Evolutionary conservation across 768 basidiomycete genomes (phyloP), one percentile per base, ranked within the genome.

Genomic region (Mycena sanguinolenta): DNA sequence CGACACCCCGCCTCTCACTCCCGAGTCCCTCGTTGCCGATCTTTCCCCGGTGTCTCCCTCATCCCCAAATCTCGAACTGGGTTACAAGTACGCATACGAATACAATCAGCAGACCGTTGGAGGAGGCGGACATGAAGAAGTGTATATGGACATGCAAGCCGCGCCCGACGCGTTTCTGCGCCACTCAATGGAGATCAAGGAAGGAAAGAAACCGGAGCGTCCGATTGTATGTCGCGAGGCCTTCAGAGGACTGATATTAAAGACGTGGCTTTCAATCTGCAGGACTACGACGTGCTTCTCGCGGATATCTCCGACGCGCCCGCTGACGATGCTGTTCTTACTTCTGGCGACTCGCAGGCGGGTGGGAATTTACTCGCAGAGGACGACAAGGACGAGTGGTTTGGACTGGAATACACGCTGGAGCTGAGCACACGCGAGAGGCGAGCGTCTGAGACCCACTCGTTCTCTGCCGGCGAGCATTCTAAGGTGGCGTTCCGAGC

Each of bases 361-460:
- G 57, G n/a, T 21, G 42, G 2, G 16, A 30, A 25, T 34, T 19
- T 36, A 4, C 44, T 36, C 1, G 44, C 55, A 16, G 72, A 73
- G 34, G 74, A 74, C 19, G 79, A 81, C 65, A 69, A 69, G 25
- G 80, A 81, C 7, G 84, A 83, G 71, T 85, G 85, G 85, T 81
- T 79, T 46, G 84, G 84, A 13, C 74, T 85, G 34, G 83, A 85
- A 58, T 84, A 86, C 70, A 82, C 82, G 5, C 76, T 86, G 12
- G 82, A 84, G 74, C 67, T 86, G 36, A 84, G 83, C 70, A 78
- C 79, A 25, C 75, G 81, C 50, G 82, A 84, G 63, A 79, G 80
- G 39, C 76, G 77, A 28, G 78, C 78, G 16, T 78, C 82, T 21
- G 75, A 77, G 58, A 77, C 77, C 28, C 76, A 77, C 52, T 73